Percentiles rank a stretch among this genome's conserved stretches.
phyloP scores from a whole-genome alignment of 176 grass and related monocot genomes.

The Musa troglodytarum region DNA sequence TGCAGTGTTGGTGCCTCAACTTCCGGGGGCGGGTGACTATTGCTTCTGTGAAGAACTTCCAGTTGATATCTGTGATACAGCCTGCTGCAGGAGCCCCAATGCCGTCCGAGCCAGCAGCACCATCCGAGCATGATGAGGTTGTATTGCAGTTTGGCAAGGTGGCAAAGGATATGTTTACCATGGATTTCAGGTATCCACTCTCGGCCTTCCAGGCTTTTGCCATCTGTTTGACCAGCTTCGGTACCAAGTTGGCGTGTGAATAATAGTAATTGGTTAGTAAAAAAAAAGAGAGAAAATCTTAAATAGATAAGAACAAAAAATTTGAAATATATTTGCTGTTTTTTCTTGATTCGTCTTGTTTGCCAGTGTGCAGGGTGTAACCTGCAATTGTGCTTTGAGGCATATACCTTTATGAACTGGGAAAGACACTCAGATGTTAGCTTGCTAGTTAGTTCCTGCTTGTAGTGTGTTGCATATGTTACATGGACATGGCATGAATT shows the following conservation, averaged over 20 bases:
- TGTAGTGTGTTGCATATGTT: no score
- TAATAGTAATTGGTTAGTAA: conserved; percentile 33
- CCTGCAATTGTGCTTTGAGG: neutral
- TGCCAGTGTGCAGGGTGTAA: neutral
- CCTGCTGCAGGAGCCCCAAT: conserved; percentile 40
- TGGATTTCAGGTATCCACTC: conserved; percentile 85
- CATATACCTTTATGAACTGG: no score
- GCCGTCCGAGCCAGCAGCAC: conserved; percentile 29
- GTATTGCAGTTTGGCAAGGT: conserved; percentile 92
- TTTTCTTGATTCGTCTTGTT: neutral
- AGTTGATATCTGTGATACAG: conserved; percentile 60
- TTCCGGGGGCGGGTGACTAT: conserved; percentile 90
- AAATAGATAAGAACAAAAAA: neutral
- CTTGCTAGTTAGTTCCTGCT: no score
- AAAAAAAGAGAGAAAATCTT: neutral
- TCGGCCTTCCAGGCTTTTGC: conserved; percentile 79
- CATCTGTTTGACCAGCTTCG: conserved; percentile 91
- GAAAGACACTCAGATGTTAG: no score
- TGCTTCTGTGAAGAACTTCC: conserved; percentile 92
- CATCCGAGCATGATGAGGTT: conserved; percentile 52
- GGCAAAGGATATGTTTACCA: conserved; percentile 88
- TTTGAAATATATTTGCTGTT: neutral
- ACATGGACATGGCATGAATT: no score
- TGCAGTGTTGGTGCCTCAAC: conserved; percentile 99
- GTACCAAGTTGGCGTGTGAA: conserved; percentile 95